phyloP scores from a whole-genome alignment of 164 flowering plant species.

The Vitis cinerea region DNA sequence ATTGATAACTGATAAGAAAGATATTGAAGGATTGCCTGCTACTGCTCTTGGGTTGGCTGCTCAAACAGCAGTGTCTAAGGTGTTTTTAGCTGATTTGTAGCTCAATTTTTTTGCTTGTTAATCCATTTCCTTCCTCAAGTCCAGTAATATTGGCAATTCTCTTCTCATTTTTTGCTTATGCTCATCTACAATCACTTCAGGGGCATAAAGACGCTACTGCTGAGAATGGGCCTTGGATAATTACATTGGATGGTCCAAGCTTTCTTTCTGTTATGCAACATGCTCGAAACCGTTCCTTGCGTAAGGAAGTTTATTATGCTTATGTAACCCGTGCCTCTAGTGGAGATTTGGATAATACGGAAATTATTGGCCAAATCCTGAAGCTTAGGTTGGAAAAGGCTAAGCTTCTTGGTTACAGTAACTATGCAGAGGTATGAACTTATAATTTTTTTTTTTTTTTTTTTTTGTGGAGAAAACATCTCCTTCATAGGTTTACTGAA shows the following conservation, averaged over 20 bases:
- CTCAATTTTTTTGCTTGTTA: not conserved
- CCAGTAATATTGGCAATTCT: not conserved
- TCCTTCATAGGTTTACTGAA: slow-evolving; percentile 8
- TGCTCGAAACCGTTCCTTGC: slow-evolving; percentile 70
- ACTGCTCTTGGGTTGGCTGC: slow-evolving; percentile 88
- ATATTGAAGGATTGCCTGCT: slow-evolving; percentile 90
- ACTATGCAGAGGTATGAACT: slow-evolving; percentile 82
- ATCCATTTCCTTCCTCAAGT: slow-evolving; percentile 2
- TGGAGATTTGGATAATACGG: slow-evolving; percentile 86
- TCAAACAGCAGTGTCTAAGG: slow-evolving; percentile 91
- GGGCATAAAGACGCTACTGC: slow-evolving; percentile 93
- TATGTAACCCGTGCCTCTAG: slow-evolving; percentile 81
- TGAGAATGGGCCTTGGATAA: slow-evolving; percentile 94
- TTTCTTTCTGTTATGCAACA: slow-evolving; percentile 93
- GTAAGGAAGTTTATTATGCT: slow-evolving; percentile 91
- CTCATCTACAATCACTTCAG: slow-evolving; percentile 29
- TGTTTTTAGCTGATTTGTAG: slow-evolving; percentile 22
- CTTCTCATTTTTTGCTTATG: not conserved
- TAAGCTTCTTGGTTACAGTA: slow-evolving; percentile 82
- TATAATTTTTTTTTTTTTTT: not conserved
- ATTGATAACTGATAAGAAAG: slow-evolving; percentile 75
- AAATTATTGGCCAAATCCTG: slow-evolving; percentile 75
- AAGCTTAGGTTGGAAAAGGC: slow-evolving; percentile 94
- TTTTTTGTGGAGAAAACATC: not conserved
- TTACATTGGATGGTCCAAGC: slow-evolving; percentile 93